A percentile compares a stretch with the other conserved stretches of the same genome.
These are phyloP conservation scores for Elsinoe australis DNA, from an alignment of 2,329 filamentous ascomycete species.

Conservation along the genomic window DNA sequence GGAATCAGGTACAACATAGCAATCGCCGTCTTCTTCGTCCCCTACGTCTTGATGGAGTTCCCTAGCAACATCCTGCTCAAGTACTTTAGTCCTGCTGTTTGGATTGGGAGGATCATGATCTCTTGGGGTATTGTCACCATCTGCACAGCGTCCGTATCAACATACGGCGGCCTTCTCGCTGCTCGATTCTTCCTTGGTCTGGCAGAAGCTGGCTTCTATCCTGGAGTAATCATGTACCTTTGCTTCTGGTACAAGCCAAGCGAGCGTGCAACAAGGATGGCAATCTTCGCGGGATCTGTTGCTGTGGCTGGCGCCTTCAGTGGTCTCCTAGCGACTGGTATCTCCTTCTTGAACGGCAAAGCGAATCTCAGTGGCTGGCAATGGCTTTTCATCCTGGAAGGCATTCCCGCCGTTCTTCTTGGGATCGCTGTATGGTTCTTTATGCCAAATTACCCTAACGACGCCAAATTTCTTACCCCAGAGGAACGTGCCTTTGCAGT, in stretches of 20 bases:
- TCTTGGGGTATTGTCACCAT: slow-evolving; percentile 18
- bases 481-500: slow-evolving; percentile 33
- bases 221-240: slow-evolving; percentile 24
- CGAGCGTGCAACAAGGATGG: slow-evolving; percentile 52
- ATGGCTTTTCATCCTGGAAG: slow-evolving; percentile 43
- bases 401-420: slow-evolving; percentile 28
- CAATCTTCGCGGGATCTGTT: slow-evolving; percentile 47
- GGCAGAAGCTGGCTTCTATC: slow-evolving; percentile 36
- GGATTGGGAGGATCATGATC: slow-evolving; percentile 23
- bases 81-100: slow-evolving; percentile 25
- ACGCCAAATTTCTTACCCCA: slow-evolving; percentile 27
- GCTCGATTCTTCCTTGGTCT: slow-evolving; percentile 33
- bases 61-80: slow-evolving; percentile 26
- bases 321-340: slow-evolving; percentile 48
- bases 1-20: slow-evolving; percentile 14
- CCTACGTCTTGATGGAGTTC: slow-evolving; percentile 31
- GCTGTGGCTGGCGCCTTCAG: slow-evolving; percentile 49
- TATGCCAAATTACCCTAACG: slow-evolving; percentile 27
- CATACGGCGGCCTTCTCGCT: slow-evolving; percentile 13
- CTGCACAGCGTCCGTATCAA: slow-evolving; percentile 16
- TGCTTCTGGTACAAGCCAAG: slow-evolving; percentile 49
- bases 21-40: slow-evolving; percentile 28
- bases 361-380: slow-evolving; percentile 38
- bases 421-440: slow-evolving; percentile 25
- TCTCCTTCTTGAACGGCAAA: slow-evolving; percentile 36